These are phyloP conservation scores for Boletus coccyginus DNA, from an alignment of 768 basidiomycete species.

Conservation along the genomic window DNA sequence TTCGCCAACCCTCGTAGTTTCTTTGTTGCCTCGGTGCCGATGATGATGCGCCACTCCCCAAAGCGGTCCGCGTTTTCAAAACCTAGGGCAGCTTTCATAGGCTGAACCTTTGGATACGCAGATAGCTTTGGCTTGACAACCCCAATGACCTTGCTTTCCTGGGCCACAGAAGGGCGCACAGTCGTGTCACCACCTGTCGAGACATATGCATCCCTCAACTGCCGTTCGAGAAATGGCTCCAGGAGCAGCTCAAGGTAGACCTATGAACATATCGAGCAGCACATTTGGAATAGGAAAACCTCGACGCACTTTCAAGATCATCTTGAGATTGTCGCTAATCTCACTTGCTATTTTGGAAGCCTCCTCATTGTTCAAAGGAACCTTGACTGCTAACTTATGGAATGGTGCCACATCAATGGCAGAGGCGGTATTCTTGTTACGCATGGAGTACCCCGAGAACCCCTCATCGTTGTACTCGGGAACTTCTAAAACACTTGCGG, in stretches of 20 bases:
- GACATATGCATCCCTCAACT: conserved; percentile 10
- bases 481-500: no score
- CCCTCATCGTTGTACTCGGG: no score
- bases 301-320: conserved; percentile 28
- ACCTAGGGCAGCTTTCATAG: conserved; percentile 59
- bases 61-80: conserved; percentile 59
- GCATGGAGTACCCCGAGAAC: no score
- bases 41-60: conserved; percentile 63
- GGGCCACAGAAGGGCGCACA: background rate
- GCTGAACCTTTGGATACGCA: conserved; percentile 48
- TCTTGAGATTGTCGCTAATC: conserved; percentile 26
- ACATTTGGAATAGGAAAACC: no score
- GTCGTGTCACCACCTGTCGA: background rate
- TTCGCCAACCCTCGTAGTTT: conserved; percentile 48
- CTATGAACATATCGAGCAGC: conserved; percentile 13
- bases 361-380: conserved; percentile 27
- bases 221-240: conserved; percentile 11
- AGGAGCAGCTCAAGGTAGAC: conserved; percentile 24
- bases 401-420: conserved; percentile 31
- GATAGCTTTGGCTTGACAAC: conserved; percentile 13
- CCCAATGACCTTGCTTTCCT: background rate
- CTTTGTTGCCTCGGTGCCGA: conserved; percentile 48
- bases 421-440: conserved; percentile 1
- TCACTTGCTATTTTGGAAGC: conserved; percentile 7
- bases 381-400: conserved; percentile 22